phyloP scores from a whole-genome alignment of 768 basidiomycete genomes.

The Xanthoconium purpureum region DNA sequence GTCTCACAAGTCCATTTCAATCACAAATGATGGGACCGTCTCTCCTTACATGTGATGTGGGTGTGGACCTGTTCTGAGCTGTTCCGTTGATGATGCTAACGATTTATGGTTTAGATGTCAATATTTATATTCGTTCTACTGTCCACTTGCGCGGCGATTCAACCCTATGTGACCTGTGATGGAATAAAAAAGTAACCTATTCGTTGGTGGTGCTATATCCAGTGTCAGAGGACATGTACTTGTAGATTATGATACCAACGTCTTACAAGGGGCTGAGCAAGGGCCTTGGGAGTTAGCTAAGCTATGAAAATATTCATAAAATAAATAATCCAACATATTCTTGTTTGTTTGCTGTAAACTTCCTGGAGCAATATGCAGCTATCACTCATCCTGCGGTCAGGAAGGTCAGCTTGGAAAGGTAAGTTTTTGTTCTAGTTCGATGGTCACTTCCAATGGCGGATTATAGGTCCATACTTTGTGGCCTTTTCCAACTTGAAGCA shows the following conservation, averaged over 20 bases:
- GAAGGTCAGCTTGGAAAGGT: constrained; percentile 88
- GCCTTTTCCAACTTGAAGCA: constrained; percentile 86
- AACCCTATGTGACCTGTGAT: neutral
- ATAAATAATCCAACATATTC: neutral
- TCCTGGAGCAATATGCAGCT: constrained; percentile 50
- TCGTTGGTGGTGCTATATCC: too few relatives aligned
- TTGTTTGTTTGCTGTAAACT: neutral
- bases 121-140: neutral
- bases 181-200: neutral
- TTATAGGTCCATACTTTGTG: constrained; percentile 87
- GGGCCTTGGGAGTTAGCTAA: neutral
- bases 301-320: neutral
- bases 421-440: neutral
- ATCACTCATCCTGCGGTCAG: constrained; percentile 56
- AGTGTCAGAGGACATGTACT: too few relatives aligned
- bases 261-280: too few relatives aligned
- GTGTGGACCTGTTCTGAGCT: neutral
- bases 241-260: too few relatives aligned
- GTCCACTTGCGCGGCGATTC: too few relatives aligned
- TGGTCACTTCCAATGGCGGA: neutral
- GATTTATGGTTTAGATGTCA: neutral
- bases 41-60: neutral
- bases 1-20: neutral
- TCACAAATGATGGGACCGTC: neutral
- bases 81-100: neutral